Percentiles rank a stretch among this genome's conserved stretches.
phyloP scores from a whole-genome alignment of 805 yeast genomes.

The Candida parachauliodes region DNA sequence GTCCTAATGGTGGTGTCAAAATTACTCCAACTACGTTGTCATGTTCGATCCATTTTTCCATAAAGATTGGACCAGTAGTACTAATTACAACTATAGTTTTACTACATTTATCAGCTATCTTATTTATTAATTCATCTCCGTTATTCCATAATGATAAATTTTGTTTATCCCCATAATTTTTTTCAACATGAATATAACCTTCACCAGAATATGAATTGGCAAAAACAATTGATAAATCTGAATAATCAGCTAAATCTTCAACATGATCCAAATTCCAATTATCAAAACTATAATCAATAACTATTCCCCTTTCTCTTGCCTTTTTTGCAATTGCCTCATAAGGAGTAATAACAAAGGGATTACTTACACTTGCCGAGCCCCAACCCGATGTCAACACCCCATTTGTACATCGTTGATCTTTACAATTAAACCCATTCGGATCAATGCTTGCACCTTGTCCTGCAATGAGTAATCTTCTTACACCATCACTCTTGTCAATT shows the following conservation, averaged over 20 bases:
- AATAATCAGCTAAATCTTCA: constrained; percentile 43
- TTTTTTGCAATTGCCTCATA: constrained; percentile 49
- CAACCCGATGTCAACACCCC: constrained; percentile 60
- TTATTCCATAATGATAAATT: constrained; percentile 54
- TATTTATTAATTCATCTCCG: constrained; percentile 51
- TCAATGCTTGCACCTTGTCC: constrained; percentile 53
- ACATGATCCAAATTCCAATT: constrained; percentile 44
- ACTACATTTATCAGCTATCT: constrained; percentile 46
- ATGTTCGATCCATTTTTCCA: constrained; percentile 56
- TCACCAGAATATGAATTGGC: constrained; percentile 57
- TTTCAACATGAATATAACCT: constrained; percentile 55
- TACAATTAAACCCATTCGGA: constrained; percentile 50
- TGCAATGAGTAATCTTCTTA: constrained; percentile 41
- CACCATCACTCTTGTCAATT: constrained; percentile 40
- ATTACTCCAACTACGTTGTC: constrained; percentile 58
- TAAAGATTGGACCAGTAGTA: constrained; percentile 56
- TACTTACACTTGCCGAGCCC: constrained; percentile 61
- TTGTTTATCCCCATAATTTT: constrained; percentile 55
- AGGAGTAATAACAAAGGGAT: constrained; percentile 57
- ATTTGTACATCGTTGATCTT: constrained; percentile 48
- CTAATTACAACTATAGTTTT: constrained; percentile 59
- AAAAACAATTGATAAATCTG: constrained; percentile 53
- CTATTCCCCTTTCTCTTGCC: constrained; percentile 45
- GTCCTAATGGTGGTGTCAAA: constrained; percentile 57
- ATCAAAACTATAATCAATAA: constrained; percentile 42